Conservation (phyloP, 345 rosid species). For the Ceriops zippeliana region DNA sequence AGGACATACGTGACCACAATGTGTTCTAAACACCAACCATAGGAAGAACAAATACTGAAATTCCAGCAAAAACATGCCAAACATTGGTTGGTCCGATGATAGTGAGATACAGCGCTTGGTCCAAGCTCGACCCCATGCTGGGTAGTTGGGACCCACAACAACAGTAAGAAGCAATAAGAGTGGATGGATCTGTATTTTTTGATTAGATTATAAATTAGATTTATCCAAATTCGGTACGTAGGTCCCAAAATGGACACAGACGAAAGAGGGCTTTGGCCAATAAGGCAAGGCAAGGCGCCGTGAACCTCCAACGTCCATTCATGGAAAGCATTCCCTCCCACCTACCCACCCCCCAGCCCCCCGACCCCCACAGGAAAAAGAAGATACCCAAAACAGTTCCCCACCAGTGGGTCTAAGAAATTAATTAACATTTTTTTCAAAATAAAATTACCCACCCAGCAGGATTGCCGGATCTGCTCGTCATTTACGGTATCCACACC, state of each 20-base stretch:
- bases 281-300: background rate
- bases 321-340: background rate
- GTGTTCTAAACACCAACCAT: background rate
- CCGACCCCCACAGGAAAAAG: too few species aligned
- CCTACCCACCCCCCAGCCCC: background rate
- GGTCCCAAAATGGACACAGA: background rate
- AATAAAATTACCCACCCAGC: too few species aligned
- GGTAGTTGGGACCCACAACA: background rate
- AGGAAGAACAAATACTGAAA: background rate
- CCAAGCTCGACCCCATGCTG: background rate
- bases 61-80: background rate
- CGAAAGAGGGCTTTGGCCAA: background rate
- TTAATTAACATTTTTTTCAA: too few species aligned
- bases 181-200: too few species aligned
- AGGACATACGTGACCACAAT: background rate
- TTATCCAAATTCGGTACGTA: background rate
- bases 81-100: too few species aligned
- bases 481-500: too few species aligned
- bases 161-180: too few species aligned
- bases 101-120: background rate
- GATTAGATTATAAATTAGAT: too few species aligned
- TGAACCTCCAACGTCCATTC: background rate
- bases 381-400: too few species aligned
- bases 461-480: too few species aligned
- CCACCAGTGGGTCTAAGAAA: too few species aligned